phyloP scores from a whole-genome alignment of 2,329 filamentous ascomycete species.

The Curvularia lunata region DNA sequence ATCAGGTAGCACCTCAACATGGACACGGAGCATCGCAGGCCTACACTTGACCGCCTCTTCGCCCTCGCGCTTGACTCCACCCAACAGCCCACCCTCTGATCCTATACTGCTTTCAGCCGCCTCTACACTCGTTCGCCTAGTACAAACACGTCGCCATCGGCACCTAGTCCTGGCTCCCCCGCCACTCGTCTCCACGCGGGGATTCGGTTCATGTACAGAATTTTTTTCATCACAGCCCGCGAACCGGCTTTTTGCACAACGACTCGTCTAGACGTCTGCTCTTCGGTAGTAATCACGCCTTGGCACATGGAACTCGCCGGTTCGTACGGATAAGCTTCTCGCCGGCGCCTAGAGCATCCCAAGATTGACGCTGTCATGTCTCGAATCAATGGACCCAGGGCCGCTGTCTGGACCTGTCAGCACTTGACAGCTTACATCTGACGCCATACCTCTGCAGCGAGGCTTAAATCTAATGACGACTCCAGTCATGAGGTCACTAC shows the following conservation, averaged over 20 bases:
- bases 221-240: background rate
- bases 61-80: slow-evolving; percentile 1
- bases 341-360: background rate
- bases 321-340: background rate
- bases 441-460: background rate
- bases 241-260: background rate
- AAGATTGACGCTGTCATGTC: background rate
- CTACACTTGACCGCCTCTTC: slow-evolving; percentile 15
- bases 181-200: slow-evolving; percentile 2
- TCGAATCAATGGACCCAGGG: background rate
- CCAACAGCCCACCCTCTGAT: background rate
- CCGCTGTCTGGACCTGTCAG: background rate
- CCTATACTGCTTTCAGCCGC: background rate
- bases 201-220: background rate
- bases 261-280: background rate
- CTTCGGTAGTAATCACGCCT: background rate
- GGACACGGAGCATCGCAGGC: slow-evolving; percentile 1
- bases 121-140: background rate
- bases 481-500: no score
- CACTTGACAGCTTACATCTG: background rate
- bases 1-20: slow-evolving; percentile 14
- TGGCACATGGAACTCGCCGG: background rate
- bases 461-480: background rate
- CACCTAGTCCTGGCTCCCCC: background rate
- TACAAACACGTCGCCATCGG: background rate